A percentile compares a stretch with the other conserved stretches of the same genome.
These are phyloP conservation scores for Candida sanyaensis DNA, from an alignment of 1,139 yeast species.

Conservation along the genomic window DNA sequence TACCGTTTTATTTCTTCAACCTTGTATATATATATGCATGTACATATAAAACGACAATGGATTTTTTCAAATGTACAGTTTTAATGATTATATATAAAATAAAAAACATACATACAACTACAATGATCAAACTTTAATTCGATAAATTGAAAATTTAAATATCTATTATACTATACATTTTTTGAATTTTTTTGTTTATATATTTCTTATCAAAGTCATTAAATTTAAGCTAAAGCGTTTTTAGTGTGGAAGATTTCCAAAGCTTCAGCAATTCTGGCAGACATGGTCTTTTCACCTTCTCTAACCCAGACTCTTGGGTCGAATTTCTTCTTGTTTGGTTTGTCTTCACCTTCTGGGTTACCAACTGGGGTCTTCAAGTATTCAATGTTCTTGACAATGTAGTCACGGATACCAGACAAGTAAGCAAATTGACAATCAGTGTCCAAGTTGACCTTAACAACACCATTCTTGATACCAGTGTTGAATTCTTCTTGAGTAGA, in stretches of 20 bases:
- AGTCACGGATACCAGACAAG: conserved; percentile 96
- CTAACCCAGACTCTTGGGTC: conserved; percentile 99
- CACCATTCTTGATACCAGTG: conserved; percentile 90
- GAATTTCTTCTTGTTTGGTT: conserved; percentile 98
- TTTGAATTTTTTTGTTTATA: not conserved
- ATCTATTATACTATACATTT: not conserved
- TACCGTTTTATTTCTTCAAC: no score
- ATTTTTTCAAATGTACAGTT: no score
- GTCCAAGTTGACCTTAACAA: conserved; percentile 98
- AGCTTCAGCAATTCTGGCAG: conserved; percentile 80
- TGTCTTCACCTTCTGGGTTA: conserved; percentile 99
- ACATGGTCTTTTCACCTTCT: conserved; percentile 99
- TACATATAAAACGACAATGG: no score
- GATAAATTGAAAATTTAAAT: not conserved
- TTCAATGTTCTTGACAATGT: conserved; percentile 93
- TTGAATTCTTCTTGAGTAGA: conserved; percentile 90
- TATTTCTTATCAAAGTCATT: not conserved
- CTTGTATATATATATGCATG: not conserved
- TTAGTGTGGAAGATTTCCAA: conserved; percentile 84
- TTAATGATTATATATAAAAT: no score
- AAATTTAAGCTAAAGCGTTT: conserved; percentile 21
- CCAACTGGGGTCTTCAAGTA: conserved; percentile 88
- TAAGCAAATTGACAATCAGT: conserved; percentile 99
- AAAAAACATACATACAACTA: no score
- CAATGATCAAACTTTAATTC: no score